phyloP scores from a whole-genome alignment of 306 rosid genomes.

The Hylodesmum podocarpum region DNA sequence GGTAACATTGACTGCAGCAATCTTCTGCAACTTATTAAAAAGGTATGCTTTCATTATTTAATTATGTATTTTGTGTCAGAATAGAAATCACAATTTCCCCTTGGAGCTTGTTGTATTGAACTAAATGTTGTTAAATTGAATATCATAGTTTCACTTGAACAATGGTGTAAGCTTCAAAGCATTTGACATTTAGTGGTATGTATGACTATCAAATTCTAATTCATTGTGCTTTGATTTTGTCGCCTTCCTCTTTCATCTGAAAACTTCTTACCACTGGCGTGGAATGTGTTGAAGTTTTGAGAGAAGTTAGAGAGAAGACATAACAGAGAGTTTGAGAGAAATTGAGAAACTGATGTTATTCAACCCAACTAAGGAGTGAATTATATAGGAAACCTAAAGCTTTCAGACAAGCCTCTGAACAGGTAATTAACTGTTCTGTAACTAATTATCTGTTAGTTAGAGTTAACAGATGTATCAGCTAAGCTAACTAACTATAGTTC shows the following conservation, averaged over 20 bases:
- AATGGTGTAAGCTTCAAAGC: neutral
- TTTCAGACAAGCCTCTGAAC: no score
- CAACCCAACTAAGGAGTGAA: no score
- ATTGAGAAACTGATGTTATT: no score
- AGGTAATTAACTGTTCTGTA: no score
- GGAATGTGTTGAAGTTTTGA: no score
- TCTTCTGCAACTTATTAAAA: conserved; percentile 61
- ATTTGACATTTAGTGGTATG: conserved; percentile 3
- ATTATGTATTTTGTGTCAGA: conserved; percentile 1
- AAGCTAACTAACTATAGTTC: no score
- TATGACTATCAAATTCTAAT: neutral
- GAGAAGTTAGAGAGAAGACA: no score
- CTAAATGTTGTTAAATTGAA: conserved; percentile 3
- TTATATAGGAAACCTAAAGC: no score
- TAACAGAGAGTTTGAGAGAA: no score
- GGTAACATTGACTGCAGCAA: conserved; percentile 39
- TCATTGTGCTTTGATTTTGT: neutral
- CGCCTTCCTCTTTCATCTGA: neutral
- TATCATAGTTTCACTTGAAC: conserved; percentile 13
- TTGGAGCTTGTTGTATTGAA: conserved; percentile 1
- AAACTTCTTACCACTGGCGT: neutral
- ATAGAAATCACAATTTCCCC: conserved; percentile 17
- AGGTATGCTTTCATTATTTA: conserved; percentile 45
- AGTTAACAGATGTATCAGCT: no score
- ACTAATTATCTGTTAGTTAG: no score